Evolutionary conservation across 192 early-diverging fungal genomes (phyloP).

Genomic region (Dissophora globulifera): DNA sequence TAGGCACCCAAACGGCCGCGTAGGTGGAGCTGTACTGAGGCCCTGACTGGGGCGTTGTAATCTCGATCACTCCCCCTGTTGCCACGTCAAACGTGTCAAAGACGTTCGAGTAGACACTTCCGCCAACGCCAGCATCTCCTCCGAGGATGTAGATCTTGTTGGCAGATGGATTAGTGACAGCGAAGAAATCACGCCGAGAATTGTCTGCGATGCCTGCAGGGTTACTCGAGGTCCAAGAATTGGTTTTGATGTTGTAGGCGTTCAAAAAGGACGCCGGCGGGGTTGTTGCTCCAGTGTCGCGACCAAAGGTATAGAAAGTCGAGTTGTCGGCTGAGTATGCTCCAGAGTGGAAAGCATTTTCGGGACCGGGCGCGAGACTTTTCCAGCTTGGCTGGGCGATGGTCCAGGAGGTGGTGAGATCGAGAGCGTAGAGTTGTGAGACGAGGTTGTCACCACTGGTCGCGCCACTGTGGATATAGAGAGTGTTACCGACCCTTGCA

Average conservation of each 20-base stretch:
- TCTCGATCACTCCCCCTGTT: slow-evolving; percentile 1
- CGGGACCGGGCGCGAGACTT: slow-evolving; percentile 4
- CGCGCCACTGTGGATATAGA: slow-evolving; percentile 35
- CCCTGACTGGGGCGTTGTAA: not conserved
- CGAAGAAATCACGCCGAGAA: slow-evolving; percentile 25
- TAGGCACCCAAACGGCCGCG: slow-evolving; percentile 20
- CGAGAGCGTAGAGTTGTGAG: slow-evolving; percentile 15
- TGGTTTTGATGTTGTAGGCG: slow-evolving; percentile 3
- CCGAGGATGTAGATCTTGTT: slow-evolving; percentile 35
- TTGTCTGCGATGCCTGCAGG: not conserved
- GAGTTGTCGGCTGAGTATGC: slow-evolving; percentile 16
- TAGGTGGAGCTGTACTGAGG: slow-evolving; percentile 23
- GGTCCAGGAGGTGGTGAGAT: slow-evolving; percentile 20
- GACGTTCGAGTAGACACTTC: not conserved
- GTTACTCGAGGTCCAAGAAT: slow-evolving; percentile 9
- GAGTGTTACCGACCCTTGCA: slow-evolving; percentile 15
- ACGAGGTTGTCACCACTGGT: slow-evolving; percentile 16
- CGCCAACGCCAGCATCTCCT: slow-evolving; percentile 4
- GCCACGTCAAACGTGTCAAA: slow-evolving; percentile 12
- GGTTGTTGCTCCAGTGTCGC: slow-evolving; percentile 20
- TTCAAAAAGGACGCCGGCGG: slow-evolving; percentile 2
- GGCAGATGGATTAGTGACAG: slow-evolving; percentile 11
- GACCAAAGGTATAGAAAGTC: slow-evolving; percentile 33
- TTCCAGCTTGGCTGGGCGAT: slow-evolving; percentile 19
- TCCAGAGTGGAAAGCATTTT: slow-evolving; percentile 31